Evolutionary conservation across 257 asterid species (phyloP), one percentile per base, ranked within the genome.

Genomic region (Solanum bulbocastanum): DNA sequence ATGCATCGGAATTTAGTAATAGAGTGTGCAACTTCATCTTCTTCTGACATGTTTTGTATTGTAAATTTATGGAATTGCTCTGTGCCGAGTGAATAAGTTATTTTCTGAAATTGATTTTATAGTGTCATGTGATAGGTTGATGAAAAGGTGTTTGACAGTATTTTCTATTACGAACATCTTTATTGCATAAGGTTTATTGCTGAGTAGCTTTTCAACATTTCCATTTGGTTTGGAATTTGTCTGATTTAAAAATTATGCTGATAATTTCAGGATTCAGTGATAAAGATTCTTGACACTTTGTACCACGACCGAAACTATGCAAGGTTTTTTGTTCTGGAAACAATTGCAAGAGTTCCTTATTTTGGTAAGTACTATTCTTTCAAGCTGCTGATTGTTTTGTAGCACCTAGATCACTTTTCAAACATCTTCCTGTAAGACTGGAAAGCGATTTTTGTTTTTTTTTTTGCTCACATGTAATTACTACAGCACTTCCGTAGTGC

Each of bases 281-380:
- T 97, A 93, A 94, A 91, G 93, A 91, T 97, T 88, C 99, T 96
- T 23, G 99, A 97, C 90, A 87, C 93, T 86, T 91, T 97, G 88
- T 96, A 97, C 91, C 94, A 86, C 25, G 98, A 96, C 88, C 98
- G 99, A 60, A 36, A 94, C 78, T 95, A 96, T 90, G 95, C 99
- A 37, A 94, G 99, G 90, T 97, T 97, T 89, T 97, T 89, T 88
- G 98, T 97, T 90, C 95, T 97, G 88, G 99, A 97, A 93, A 97
- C 99, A 39, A 95, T 97, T 87, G 99, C 99, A 8, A 93, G 99
- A 91, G 99, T 97, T 86, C 99, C 99, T 39, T 97, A 97, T 92
- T 97, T 97, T 92, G 99, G 99, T 96, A 94, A 93, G 73, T 87
- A 88, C 92, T 87, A 65, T 14, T 13, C 23, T 46, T 32, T 49